phyloP scores from a whole-genome alignment of 352 stramenopile species.

The Salisapilia sapeloensis region DNA sequence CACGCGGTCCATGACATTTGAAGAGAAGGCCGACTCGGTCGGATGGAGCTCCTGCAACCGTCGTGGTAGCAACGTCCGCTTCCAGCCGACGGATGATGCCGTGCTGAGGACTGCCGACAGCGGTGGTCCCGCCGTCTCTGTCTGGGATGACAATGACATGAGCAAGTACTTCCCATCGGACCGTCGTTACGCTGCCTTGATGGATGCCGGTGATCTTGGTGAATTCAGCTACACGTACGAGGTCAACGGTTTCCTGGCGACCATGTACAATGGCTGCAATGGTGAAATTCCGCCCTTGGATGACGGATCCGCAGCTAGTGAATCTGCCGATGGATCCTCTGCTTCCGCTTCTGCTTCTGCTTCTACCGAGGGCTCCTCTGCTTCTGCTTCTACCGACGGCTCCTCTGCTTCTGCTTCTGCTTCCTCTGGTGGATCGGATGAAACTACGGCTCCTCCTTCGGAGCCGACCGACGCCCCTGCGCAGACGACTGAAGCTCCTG shows the following conservation, averaged over 20 bases:
- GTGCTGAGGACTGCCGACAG: slow-evolving; percentile 22
- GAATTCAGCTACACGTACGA: slow-evolving; percentile 40
- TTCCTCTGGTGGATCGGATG: no score
- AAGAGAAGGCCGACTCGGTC: slow-evolving; percentile 24
- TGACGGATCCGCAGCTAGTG: not conserved
- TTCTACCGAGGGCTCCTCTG: no score
- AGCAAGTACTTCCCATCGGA: slow-evolving; percentile 27
- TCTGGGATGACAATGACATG: slow-evolving; percentile 14
- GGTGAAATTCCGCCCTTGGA: not conserved
- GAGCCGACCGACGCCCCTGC: not conserved
- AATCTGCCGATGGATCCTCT: not conserved
- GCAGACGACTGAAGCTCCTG: not conserved
- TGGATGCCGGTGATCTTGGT: slow-evolving; percentile 25
- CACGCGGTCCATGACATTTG: slow-evolving; percentile 15
- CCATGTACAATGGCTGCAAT: slow-evolving; percentile 22
- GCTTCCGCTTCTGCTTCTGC: no score
- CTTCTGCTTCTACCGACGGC: no score
- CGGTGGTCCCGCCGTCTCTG: slow-evolving; percentile 15
- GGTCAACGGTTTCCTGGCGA: slow-evolving; percentile 17
- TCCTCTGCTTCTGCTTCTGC: no score
- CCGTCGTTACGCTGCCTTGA: slow-evolving; percentile 18
- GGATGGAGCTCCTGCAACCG: slow-evolving; percentile 26
- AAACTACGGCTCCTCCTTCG: not conserved
- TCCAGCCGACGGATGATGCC: slow-evolving; percentile 20
- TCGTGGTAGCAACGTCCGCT: slow-evolving; percentile 10